Evolutionary conservation across 2,329 filamentous ascomycete genomes (phyloP).

Genomic region (Neonectria ditissima): DNA sequence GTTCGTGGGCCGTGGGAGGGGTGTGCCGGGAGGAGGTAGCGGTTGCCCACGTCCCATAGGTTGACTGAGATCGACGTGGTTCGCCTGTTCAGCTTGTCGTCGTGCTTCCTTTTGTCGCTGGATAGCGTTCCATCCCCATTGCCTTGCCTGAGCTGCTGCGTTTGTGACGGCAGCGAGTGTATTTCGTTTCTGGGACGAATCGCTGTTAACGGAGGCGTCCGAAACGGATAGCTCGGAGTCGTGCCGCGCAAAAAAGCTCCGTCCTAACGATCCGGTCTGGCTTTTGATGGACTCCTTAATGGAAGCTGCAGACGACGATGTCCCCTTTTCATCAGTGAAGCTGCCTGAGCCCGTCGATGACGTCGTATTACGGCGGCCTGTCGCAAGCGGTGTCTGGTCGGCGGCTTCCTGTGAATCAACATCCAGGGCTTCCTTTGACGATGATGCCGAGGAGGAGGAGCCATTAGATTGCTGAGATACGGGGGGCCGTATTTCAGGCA

Average conservation of each 20-base stretch:
- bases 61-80: constrained; percentile 63
- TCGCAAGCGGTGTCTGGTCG: constrained; percentile 43
- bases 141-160: constrained; percentile 66
- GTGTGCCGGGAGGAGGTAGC: constrained; percentile 82
- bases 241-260: constrained; percentile 55
- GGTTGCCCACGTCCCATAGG: constrained; percentile 88
- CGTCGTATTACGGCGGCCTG: constrained; percentile 52
- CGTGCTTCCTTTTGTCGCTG: constrained; percentile 62
- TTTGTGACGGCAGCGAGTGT: constrained; percentile 67
- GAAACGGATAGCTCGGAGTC: constrained; percentile 52
- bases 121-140: constrained; percentile 70
- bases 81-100: constrained; percentile 48
- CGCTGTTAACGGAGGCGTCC: constrained; percentile 51
- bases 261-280: constrained; percentile 54
- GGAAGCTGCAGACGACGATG: constrained; percentile 49
- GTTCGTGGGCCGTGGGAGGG: constrained; percentile 75
- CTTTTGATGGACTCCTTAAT: constrained; percentile 54
- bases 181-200: constrained; percentile 57
- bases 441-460: constrained; percentile 65
- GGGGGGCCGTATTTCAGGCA: constrained; percentile 51
- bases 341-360: constrained; percentile 52
- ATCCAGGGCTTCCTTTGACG: constrained; percentile 58
- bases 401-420: constrained; percentile 51
- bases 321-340: constrained; percentile 39
- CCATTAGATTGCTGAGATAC: constrained; percentile 57